These are phyloP conservation scores for Ophiostoma sp. DNA, from an alignment of 2,329 filamentous ascomycete species.

Conservation along the genomic window DNA sequence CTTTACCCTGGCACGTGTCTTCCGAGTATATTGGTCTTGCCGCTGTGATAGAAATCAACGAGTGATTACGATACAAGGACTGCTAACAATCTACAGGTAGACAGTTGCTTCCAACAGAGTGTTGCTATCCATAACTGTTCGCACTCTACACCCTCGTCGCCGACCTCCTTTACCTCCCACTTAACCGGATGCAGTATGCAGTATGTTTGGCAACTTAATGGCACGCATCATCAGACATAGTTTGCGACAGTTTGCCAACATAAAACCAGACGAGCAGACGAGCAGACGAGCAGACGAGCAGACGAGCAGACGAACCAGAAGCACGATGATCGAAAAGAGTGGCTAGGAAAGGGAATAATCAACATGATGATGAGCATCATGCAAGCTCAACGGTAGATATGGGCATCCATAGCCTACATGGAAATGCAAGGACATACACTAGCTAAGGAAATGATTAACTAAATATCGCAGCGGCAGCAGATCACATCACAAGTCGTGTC, in stretches of 20 bases:
- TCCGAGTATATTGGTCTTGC: no score
- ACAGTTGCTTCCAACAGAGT: background rate
- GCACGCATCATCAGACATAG: background rate
- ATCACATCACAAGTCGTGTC: background rate
- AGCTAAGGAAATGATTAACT: no score
- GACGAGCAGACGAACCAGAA: background rate
- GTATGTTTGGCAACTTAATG: no score
- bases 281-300: background rate
- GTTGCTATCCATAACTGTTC: no score
- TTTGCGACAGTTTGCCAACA: background rate
- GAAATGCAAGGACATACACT: background rate
- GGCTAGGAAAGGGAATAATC: background rate
- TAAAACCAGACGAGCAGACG: background rate
- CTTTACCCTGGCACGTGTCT: no score
- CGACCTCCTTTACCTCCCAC: background rate
- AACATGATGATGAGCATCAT: background rate
- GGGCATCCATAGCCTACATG: background rate
- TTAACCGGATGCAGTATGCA: background rate
- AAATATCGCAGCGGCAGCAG: background rate
- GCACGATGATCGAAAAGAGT: background rate
- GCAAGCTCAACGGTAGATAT: background rate
- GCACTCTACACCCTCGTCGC: background rate
- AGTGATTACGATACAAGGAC: no score
- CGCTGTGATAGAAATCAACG: no score
- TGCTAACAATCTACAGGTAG: background rate